A percentile compares a stretch with the other conserved stretches of the same genome.
Conservation (phyloP, 176 grass and related monocot species). For the Musa schizocarpa region DNA sequence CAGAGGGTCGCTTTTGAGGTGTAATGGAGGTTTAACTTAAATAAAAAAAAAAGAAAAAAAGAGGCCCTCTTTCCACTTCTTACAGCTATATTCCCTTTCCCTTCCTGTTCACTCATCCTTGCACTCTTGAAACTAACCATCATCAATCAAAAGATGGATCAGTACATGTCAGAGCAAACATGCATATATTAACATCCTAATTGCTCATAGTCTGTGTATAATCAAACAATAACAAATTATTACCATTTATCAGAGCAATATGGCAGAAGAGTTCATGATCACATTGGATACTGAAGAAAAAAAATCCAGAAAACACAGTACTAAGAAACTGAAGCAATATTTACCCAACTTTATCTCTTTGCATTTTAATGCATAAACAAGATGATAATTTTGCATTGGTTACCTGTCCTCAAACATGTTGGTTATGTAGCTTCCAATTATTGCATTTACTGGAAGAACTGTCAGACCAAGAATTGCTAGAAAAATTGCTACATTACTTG, state of each 20-base stretch:
- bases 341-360: not conserved
- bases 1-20: no score
- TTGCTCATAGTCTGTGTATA: not conserved
- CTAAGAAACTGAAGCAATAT: not conserved
- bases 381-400: not conserved
- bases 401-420: constrained; percentile 89
- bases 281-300: not conserved
- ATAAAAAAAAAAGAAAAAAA: no score
- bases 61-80: no score
- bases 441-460: constrained; percentile 77
- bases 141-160: not conserved
- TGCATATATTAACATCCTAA: not conserved
- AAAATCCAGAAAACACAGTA: not conserved
- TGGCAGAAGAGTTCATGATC: not conserved
- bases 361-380: not conserved
- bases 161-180: not conserved
- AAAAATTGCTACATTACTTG: constrained; percentile 67
- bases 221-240: not conserved
- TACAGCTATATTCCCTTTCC: no score
- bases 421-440: constrained; percentile 79
- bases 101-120: no score
- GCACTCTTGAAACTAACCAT: no score
- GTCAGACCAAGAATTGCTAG: constrained; percentile 84
- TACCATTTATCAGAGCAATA: not conserved
- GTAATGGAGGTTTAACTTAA: no score